These are phyloP conservation scores for Naganishia albida DNA, from an alignment of 1,284 basidiomycete genomes.

Conservation along the genomic window DNA sequence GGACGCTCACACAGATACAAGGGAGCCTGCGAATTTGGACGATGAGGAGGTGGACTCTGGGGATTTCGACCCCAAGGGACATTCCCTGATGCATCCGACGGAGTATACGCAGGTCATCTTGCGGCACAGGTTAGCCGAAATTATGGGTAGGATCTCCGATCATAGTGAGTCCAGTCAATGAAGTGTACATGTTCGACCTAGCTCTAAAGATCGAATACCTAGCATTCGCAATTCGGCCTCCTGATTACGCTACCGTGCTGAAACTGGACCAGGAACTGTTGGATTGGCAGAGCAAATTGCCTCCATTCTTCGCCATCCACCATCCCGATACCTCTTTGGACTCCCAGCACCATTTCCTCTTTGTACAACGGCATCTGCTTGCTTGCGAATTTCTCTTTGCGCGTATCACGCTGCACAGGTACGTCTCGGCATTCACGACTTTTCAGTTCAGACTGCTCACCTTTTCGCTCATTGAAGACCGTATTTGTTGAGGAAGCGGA, in stretches of 20 bases:
- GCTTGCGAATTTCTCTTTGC: conserved; percentile 53
- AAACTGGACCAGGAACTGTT: conserved; percentile 55
- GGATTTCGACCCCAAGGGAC: conserved; percentile 53
- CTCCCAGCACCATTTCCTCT: conserved; percentile 49
- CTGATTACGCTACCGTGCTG: conserved; percentile 54
- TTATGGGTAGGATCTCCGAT: conserved; percentile 55
- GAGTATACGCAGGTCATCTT: conserved; percentile 54
- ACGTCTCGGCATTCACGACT: conserved; percentile 12
- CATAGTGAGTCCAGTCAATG: conserved; percentile 40
- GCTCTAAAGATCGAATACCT: neutral
- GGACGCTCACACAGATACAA: conserved; percentile 54
- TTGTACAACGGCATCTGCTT: conserved; percentile 52
- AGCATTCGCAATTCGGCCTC: conserved; percentile 55
- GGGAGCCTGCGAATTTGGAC: conserved; percentile 53
- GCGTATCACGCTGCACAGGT: conserved; percentile 51
- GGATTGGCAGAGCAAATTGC: conserved; percentile 51
- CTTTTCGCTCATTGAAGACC: conserved; percentile 39
- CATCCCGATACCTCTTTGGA: conserved; percentile 51
- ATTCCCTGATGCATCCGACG: conserved; percentile 53
- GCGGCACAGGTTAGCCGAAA: conserved; percentile 52
- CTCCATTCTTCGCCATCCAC: conserved; percentile 49
- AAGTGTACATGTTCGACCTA: neutral
- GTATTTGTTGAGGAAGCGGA: conserved; percentile 53
- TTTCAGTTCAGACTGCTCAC: neutral
- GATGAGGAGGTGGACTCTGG: conserved; percentile 54